These are phyloP conservation scores for Lachancea quebecensis DNA, from an alignment of 805 yeast genomes.

Conservation along the genomic window DNA sequence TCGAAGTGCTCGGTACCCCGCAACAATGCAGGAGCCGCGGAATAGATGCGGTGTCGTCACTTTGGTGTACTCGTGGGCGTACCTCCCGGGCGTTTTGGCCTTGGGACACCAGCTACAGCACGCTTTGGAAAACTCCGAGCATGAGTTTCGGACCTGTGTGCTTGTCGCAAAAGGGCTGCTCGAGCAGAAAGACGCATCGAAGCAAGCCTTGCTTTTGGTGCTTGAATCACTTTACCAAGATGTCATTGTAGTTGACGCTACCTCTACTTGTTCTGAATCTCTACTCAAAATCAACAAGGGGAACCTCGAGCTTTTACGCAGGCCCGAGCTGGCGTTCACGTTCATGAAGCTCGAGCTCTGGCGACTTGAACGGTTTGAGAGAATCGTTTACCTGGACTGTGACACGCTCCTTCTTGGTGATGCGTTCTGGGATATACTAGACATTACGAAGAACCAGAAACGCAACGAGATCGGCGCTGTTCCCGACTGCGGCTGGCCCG, in stretches of 20 bases:
- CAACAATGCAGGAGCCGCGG: not conserved
- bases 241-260: conserved; percentile 22
- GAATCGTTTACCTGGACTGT: conserved; percentile 54
- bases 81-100: conserved; percentile 53
- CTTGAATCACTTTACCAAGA: conserved; percentile 21
- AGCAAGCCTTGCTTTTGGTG: not conserved
- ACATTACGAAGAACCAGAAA: conserved; percentile 19
- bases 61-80: conserved; percentile 42
- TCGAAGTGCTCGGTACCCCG: not conserved
- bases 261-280: not conserved
- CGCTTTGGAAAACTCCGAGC: conserved; percentile 1
- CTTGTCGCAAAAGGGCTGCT: conserved; percentile 19
- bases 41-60: conserved; percentile 36
- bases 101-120: conserved; percentile 36
- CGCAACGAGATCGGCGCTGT: conserved; percentile 40
- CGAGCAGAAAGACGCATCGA: conserved; percentile 3
- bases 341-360: conserved; percentile 46
- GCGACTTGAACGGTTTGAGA: conserved; percentile 38
- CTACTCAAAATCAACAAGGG: conserved; percentile 13
- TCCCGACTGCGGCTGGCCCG: conserved; percentile 91
- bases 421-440: conserved; percentile 20
- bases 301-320: conserved; percentile 33
- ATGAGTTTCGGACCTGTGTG: conserved; percentile 10
- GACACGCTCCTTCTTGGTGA: conserved; percentile 48
- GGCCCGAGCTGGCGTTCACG: conserved; percentile 49